Evolutionary conservation across 2,329 filamentous ascomycete species (phyloP).

Genomic region (Dactylellina leptospora): DNA sequence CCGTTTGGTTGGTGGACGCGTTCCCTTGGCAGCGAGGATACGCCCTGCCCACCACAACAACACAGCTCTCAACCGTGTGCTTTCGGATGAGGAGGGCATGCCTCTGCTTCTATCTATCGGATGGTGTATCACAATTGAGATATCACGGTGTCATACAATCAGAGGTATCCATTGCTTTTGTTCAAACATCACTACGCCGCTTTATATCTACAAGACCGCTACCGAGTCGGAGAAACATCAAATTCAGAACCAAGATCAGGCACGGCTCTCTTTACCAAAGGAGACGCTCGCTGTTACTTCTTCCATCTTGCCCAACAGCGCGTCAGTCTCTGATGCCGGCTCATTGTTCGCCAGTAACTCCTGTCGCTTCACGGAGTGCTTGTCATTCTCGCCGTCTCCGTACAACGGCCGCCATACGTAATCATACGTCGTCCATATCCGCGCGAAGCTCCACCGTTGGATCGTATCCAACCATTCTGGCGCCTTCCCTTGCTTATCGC

Average conservation of each 20-base stretch:
- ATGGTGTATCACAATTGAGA: too few species aligned
- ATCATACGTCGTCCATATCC: slow-evolving; percentile 74
- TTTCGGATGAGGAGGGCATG: too few species aligned
- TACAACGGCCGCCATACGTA: slow-evolving; percentile 71
- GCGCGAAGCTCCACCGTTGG: slow-evolving; percentile 66
- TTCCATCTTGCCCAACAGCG: slow-evolving; percentile 17
- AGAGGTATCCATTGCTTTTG: too few species aligned
- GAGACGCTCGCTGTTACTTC: slow-evolving; percentile 13
- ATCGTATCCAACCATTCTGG: slow-evolving; percentile 72
- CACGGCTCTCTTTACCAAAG: background rate
- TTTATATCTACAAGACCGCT: background rate
- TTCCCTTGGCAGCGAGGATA: slow-evolving; percentile 48
- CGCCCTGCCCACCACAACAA: slow-evolving; percentile 31
- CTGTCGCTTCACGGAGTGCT: slow-evolving; percentile 17
- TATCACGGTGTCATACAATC: too few species aligned
- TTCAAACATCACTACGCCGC: background rate
- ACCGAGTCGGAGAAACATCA: background rate
- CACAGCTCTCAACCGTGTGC: background rate
- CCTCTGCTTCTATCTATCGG: too few species aligned
- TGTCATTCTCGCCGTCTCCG: slow-evolving; percentile 79
- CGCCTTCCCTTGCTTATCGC: slow-evolving; percentile 72
- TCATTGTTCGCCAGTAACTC: slow-evolving; percentile 3
- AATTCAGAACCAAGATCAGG: slow-evolving; percentile 8
- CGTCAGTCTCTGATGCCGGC: slow-evolving; percentile 15
- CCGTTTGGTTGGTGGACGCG: slow-evolving; percentile 50